Conservation (phyloP, 2,329 filamentous ascomycete species). For the Talaromyces sp. region DNA sequence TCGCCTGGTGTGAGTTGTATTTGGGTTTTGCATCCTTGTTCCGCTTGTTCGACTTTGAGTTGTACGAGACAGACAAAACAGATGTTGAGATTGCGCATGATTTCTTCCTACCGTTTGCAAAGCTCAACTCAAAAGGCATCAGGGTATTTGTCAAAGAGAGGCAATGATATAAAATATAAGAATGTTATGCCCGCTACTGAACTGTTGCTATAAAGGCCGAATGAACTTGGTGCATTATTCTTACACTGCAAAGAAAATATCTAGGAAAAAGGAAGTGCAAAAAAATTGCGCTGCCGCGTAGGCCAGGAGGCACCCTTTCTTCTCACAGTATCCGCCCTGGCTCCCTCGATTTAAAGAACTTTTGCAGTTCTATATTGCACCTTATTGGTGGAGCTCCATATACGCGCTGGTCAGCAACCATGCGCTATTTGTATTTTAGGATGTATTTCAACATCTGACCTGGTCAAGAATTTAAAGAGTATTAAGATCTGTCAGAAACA, state of each 20-base stretch:
- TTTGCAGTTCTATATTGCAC: no score
- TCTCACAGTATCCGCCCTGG: neutral
- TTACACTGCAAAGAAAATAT: no score
- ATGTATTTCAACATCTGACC: no score
- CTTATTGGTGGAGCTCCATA: no score
- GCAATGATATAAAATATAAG: neutral
- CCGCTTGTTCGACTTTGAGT: conserved; percentile 3
- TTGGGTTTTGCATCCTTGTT: conserved; percentile 4
- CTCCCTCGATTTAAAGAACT: no score
- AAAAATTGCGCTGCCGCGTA: neutral
- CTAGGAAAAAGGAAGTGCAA: neutral
- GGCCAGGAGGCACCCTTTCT: neutral
- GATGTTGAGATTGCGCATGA: conserved; percentile 4
- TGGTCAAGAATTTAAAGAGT: no score
- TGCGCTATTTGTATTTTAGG: no score
- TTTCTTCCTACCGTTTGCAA: conserved; percentile 6
- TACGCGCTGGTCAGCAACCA: no score
- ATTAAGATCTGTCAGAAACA: no score
- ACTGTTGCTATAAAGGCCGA: no score
- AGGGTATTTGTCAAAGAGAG: neutral
- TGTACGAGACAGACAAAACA: conserved; percentile 7
- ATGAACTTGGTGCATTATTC: no score
- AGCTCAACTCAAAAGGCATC: conserved; percentile 3
- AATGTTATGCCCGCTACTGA: no score
- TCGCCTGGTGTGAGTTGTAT: conserved; percentile 1